Evolutionary conservation across 129 eudicot species (phyloP).

Genomic region (Dittrichia graveolens): DNA sequence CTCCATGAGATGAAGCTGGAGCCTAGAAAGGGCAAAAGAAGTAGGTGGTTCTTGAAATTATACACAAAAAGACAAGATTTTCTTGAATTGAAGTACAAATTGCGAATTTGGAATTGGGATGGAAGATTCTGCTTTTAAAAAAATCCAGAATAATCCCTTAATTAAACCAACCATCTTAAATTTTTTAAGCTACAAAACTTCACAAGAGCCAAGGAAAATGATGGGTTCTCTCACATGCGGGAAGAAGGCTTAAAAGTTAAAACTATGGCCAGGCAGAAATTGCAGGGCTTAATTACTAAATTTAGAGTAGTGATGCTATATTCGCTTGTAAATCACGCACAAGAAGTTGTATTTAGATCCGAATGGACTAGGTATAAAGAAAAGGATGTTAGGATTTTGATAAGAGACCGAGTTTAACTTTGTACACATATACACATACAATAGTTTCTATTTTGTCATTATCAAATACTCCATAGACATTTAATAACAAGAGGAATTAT

Average conservation of each 20-base stretch:
- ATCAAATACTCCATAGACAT: too few species aligned
- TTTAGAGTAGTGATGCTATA: not conserved
- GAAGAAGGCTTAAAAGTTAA: conserved; percentile 23
- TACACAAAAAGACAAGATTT: conserved; percentile 17
- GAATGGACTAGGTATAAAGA: not conserved
- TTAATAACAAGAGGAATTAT: too few species aligned
- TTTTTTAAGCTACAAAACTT: conserved; percentile 7
- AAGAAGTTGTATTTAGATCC: not conserved
- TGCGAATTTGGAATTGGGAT: conserved; percentile 26
- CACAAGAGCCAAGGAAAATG: conserved; percentile 34
- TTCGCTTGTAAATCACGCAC: not conserved
- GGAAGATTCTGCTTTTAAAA: conserved; percentile 32
- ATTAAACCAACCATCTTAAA: conserved; percentile 4
- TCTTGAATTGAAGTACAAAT: conserved; percentile 24
- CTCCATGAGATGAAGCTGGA: conserved; percentile 11
- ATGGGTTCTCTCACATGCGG: conserved; percentile 29
- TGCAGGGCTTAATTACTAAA: conserved; percentile 7
- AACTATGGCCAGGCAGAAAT: not conserved
- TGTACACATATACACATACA: too few species aligned
- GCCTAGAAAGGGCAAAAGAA: not conserved
- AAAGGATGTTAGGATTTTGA: not conserved
- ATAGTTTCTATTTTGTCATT: too few species aligned
- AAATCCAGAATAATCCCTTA: conserved; percentile 18
- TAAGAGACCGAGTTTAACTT: not conserved
- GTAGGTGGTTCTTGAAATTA: not conserved